Percentiles rank a stretch among this genome's conserved stretches.
Conservation (phyloP, 2,329 filamentous ascomycete genomes). For the Colletotrichum sp. region DNA sequence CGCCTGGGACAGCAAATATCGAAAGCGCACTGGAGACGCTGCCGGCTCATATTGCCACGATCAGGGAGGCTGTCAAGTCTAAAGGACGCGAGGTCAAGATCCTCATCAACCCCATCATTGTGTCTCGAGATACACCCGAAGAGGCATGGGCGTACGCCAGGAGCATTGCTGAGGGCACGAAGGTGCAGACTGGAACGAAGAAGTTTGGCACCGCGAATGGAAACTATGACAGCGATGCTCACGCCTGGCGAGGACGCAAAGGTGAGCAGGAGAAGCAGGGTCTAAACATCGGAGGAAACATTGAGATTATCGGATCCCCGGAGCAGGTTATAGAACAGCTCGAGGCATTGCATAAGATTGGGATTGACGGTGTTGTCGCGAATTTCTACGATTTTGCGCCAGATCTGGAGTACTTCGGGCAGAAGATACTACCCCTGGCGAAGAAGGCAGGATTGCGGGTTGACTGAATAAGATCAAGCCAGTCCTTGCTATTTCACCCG, state of each 20-base stretch:
- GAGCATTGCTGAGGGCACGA: neutral
- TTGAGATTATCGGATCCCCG: neutral
- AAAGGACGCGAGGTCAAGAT: neutral
- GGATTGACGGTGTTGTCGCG: neutral
- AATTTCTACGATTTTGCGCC: slow-evolving; percentile 8
- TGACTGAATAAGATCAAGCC: neutral
- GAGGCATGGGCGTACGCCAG: neutral
- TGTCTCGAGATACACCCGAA: neutral
- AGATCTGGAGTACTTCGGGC: neutral
- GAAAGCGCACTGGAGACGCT: neutral
- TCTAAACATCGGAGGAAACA: neutral
- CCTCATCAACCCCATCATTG: slow-evolving; percentile 1
- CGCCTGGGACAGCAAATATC: neutral
- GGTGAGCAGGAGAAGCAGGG: neutral
- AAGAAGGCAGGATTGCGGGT: neutral
- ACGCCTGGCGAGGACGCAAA: neutral
- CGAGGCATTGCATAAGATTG: neutral
- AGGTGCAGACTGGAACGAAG: neutral
- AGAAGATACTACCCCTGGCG: neutral
- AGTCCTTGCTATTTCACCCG: neutral
- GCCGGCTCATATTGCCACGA: neutral
- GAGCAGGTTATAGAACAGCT: neutral
- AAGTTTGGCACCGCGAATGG: neutral
- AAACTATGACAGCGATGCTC: neutral
- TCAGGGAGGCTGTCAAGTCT: neutral